Percentiles rank a stretch among this genome's conserved stretches.
phyloP scores from a whole-genome alignment of 2,329 filamentous ascomycete species.

The Alternaria angustiovoidea region DNA sequence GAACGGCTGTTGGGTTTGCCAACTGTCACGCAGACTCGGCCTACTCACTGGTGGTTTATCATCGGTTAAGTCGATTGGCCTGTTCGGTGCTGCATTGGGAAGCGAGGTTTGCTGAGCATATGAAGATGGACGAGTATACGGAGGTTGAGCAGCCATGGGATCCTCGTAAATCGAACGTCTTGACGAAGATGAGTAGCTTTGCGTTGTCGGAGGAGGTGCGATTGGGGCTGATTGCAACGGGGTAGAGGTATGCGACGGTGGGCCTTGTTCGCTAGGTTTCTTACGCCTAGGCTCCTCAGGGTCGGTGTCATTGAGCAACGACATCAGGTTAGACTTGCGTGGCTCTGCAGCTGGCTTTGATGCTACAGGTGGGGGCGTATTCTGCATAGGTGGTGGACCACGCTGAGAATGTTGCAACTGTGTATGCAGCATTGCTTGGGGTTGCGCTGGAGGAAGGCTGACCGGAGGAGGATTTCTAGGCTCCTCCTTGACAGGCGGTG shows the following conservation, averaged over 20 bases:
- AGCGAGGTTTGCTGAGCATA: conserved; percentile 40
- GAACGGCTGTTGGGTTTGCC: conserved; percentile 41
- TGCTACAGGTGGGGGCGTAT: conserved; percentile 24
- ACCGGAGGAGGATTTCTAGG: conserved; percentile 37
- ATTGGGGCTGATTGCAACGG: conserved; percentile 46
- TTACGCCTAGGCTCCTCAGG: conserved; percentile 47
- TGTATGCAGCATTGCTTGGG: conserved; percentile 29
- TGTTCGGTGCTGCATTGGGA: conserved; percentile 29
- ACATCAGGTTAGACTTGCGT: conserved; percentile 49
- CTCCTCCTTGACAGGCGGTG: conserved; percentile 49
- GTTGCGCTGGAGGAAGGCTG: conserved; percentile 26
- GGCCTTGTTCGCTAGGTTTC: conserved; percentile 43
- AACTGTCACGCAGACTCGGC: conserved; percentile 36
- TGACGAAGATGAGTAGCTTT: conserved; percentile 28
- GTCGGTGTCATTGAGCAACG: conserved; percentile 50
- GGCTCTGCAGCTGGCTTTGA: conserved; percentile 44
- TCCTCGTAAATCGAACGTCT: conserved; percentile 42
- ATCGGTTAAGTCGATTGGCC: conserved; percentile 44
- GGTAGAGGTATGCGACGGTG: conserved; percentile 46
- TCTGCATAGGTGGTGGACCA: conserved; percentile 29
- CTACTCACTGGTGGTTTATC: conserved; percentile 36
- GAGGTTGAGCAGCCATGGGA: conserved; percentile 29
- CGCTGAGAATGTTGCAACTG: conserved; percentile 36
- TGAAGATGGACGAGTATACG: conserved; percentile 32
- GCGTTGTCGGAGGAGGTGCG: conserved; percentile 39